Evolutionary conservation across 2,329 filamentous ascomycete species (phyloP).

Genomic region (Huntiella abstrusa): DNA sequence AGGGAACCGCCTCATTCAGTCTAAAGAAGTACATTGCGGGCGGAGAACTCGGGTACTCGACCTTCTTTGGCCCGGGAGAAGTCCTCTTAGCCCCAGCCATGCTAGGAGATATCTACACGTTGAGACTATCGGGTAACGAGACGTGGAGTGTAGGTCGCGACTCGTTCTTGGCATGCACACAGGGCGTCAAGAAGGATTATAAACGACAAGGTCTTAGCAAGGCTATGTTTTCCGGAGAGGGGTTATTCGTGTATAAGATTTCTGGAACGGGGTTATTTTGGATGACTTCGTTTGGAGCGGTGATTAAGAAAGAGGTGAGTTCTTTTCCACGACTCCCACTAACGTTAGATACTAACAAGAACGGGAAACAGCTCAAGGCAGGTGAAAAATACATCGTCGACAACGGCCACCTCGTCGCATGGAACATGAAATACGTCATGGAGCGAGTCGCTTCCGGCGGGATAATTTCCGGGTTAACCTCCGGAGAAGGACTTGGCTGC

Average conservation of each 20-base stretch:
- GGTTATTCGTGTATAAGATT: conserved; percentile 77
- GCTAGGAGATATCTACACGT: conserved; percentile 69
- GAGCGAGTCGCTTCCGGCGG: conserved; percentile 82
- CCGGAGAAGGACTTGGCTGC: conserved; percentile 79
- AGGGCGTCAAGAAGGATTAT: conserved; percentile 73
- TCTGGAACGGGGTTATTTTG: conserved; percentile 65
- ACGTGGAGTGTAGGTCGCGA: conserved; percentile 77
- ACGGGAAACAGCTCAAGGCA: conserved; percentile 28
- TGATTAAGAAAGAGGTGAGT: conserved; percentile 81
- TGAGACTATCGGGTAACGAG: conserved; percentile 53
- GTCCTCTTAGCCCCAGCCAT: conserved; percentile 62
- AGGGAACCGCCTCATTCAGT: conserved; percentile 66
- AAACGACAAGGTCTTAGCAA: conserved; percentile 75
- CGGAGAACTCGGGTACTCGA: conserved; percentile 60
- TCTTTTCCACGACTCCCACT: not conserved
- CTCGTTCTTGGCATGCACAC: conserved; percentile 67
- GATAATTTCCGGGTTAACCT: conserved; percentile 69
- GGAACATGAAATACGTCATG: conserved; percentile 88
- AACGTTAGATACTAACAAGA: not conserved
- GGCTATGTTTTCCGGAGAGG: conserved; percentile 86
- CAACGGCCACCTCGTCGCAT: conserved; percentile 84
- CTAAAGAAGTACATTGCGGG: conserved; percentile 81
- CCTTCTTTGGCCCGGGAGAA: conserved; percentile 79
- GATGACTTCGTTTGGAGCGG: conserved; percentile 85
- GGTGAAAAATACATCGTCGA: conserved; percentile 84